Conservation (phyloP, 2,329 filamentous ascomycete genomes). For the Verticillium tricorpus region DNA sequence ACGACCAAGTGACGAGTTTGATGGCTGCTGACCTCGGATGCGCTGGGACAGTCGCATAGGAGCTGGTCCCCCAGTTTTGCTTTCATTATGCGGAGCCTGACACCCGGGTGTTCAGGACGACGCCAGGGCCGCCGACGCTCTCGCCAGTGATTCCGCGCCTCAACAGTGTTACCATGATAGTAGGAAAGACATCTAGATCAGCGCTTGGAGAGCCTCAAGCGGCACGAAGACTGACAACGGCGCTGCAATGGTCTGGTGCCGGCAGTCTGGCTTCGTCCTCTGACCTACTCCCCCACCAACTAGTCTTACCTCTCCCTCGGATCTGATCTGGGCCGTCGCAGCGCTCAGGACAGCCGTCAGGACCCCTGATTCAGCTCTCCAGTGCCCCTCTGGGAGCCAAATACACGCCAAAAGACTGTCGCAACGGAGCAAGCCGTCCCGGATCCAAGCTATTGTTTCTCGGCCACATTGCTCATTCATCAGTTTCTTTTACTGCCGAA, state of each 20-base stretch:
- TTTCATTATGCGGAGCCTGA: not conserved
- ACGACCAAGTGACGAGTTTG: not conserved
- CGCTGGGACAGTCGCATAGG: not conserved
- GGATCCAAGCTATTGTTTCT: not conserved
- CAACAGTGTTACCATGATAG: no score
- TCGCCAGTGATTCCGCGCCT: not conserved
- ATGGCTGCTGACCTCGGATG: not conserved
- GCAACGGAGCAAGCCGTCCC: not conserved
- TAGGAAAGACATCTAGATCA: not conserved
- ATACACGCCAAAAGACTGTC: not conserved
- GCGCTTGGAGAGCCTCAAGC: not conserved
- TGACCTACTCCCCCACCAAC: not conserved
- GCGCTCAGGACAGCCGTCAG: not conserved
- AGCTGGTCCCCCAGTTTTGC: not conserved
- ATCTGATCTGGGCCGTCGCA: not conserved
- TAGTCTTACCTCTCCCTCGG: not conserved
- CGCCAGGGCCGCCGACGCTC: not conserved
- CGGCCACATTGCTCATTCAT: not conserved
- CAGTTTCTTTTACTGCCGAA: not conserved
- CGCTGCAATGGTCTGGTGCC: not conserved
- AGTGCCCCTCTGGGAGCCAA: not conserved
- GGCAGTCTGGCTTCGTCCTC: not conserved
- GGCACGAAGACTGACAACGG: not conserved
- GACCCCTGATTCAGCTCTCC: not conserved
- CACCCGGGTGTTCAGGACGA: not conserved